Conservation (phyloP, 371 early-diverging fungal genomes). For the Nosema muscidifuracis region DNA sequence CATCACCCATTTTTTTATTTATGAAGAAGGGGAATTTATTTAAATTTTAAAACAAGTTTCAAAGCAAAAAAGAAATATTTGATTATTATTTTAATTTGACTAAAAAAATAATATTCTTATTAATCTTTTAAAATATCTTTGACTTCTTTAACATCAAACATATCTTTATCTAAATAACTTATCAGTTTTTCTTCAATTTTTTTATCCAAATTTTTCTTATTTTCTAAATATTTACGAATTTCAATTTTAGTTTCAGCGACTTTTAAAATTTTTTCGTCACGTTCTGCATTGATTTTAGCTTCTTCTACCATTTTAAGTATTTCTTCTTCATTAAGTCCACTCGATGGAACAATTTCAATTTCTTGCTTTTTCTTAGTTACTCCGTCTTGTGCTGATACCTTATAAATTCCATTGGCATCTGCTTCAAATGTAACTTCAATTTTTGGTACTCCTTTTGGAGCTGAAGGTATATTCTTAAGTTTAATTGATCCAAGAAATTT, state of each 20-base stretch:
- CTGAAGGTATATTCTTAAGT: constrained; percentile 68
- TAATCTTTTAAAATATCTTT: too few relatives aligned
- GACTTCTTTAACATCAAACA: constrained; percentile 19
- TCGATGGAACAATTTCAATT: constrained; percentile 86
- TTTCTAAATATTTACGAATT: constrained; percentile 80
- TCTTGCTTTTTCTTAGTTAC: constrained; percentile 83
- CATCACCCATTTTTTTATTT: constrained; percentile 20
- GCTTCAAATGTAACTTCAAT: constrained; percentile 96
- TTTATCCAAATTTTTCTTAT: constrained; percentile 10
- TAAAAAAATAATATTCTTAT: too few relatives aligned
- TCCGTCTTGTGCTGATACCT: constrained; percentile 90
- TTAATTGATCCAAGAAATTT: constrained; percentile 91
- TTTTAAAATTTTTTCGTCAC: constrained; percentile 80
- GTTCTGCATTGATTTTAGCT: constrained; percentile 78
- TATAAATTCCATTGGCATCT: constrained; percentile 96
- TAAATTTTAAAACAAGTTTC: constrained; percentile 9
- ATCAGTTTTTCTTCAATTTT: not conserved
- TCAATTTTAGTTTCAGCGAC: constrained; percentile 83
- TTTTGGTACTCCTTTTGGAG: constrained; percentile 84
- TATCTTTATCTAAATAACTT: not conserved
- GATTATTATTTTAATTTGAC: not conserved
- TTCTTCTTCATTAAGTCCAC: constrained; percentile 84
- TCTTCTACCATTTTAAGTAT: constrained; percentile 87
- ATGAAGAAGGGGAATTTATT: constrained; percentile 10
- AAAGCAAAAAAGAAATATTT: not conserved